phyloP scores from a whole-genome alignment of 192 early-diverging fungal genomes.

The Rhizoclosmatium globosum region DNA sequence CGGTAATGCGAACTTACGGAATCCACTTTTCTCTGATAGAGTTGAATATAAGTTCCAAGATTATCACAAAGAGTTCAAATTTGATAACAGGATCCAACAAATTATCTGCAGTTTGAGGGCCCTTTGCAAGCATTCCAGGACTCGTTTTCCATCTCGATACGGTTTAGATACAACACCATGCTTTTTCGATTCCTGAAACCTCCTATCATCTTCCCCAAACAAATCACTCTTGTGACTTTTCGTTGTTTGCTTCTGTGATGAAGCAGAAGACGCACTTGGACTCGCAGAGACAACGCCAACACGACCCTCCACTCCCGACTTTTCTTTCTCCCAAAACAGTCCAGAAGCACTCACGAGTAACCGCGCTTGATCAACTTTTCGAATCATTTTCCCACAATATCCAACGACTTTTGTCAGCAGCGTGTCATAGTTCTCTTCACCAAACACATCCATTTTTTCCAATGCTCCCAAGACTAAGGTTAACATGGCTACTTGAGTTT shows the following conservation, averaged over 20 bases:
- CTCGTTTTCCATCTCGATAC: conserved; percentile 86
- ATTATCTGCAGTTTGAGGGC: conserved; percentile 90
- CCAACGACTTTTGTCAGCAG: conserved; percentile 85
- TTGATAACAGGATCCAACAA: conserved; percentile 90
- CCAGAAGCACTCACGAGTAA: conserved; percentile 82
- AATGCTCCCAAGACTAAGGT: conserved; percentile 86
- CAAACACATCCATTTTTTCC: conserved; percentile 81
- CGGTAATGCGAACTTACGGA: conserved; percentile 63
- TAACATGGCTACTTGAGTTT: conserved; percentile 89
- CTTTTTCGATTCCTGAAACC: conserved; percentile 55
- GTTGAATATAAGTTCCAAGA: conserved; percentile 92
- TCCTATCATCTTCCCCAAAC: neutral
- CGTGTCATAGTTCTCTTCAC: conserved; percentile 91
- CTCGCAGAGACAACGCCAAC: neutral
- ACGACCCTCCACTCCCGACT: neutral
- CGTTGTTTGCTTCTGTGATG: no score
- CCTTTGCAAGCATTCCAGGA: conserved; percentile 90
- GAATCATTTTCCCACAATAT: conserved; percentile 44
- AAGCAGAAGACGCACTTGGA: no score
- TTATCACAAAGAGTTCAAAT: conserved; percentile 92
- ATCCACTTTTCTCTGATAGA: conserved; percentile 89
- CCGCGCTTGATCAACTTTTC: conserved; percentile 95
- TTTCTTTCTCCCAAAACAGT: conserved; percentile 83
- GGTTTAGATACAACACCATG: conserved; percentile 27
- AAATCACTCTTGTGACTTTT: neutral